Conservation (phyloP, 2,329 filamentous ascomycete genomes). For the Fusarium oligoseptatum region DNA sequence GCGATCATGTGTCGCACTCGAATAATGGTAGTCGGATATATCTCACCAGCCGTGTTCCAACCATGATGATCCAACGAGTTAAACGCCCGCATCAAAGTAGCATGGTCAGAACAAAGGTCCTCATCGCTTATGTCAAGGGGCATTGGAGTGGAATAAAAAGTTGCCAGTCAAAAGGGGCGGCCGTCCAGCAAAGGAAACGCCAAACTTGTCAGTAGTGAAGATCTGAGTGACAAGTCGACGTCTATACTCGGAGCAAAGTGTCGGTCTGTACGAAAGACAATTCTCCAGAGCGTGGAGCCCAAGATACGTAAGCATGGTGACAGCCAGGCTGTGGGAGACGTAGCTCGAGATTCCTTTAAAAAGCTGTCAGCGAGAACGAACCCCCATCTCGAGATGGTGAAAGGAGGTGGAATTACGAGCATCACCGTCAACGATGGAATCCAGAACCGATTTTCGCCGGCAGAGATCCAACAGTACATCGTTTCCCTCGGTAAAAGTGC, state of each 20-base stretch:
- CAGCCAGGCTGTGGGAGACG: constrained; percentile 1
- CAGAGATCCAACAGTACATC: neutral
- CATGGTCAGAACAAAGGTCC: neutral
- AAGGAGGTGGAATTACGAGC: neutral
- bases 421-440: neutral
- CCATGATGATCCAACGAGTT: neutral
- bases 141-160: neutral
- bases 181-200: constrained; percentile 3
- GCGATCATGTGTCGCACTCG: constrained; percentile 1
- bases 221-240: constrained; percentile 4
- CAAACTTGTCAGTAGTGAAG: constrained; percentile 8
- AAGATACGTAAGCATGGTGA: constrained; percentile 9
- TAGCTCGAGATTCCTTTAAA: neutral
- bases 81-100: neutral
- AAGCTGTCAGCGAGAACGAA: neutral
- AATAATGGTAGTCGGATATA: constrained; percentile 3
- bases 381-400: neutral
- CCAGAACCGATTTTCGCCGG: neutral
- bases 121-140: neutral
- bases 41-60: neutral
- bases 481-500: neutral
- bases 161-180: neutral
- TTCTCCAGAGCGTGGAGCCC: neutral
- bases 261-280: neutral
- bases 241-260: constrained; percentile 6